These are phyloP conservation scores for Epichloe gansuensis DNA, from an alignment of 2,329 filamentous ascomycete species.

Conservation along the genomic window DNA sequence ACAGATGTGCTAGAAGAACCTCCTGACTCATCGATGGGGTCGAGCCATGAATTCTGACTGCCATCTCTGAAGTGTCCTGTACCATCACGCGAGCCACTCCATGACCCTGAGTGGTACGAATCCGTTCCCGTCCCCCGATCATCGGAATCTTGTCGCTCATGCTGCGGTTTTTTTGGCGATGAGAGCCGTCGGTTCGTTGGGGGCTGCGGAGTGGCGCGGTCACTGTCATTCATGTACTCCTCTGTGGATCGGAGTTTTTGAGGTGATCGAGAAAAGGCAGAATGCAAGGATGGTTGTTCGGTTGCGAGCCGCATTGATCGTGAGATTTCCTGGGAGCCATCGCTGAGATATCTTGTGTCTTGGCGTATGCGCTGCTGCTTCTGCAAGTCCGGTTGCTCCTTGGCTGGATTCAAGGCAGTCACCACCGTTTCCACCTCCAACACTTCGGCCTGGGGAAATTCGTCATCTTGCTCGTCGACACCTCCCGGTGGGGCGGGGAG, in stretches of 20 bases:
- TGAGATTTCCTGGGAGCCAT: conserved; percentile 13
- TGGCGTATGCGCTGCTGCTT: conserved; percentile 11
- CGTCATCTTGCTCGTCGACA: conserved; percentile 12
- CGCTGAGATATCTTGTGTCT: conserved; percentile 10
- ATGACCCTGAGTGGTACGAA: conserved; percentile 8
- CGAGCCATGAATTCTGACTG: conserved; percentile 82
- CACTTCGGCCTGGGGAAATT: conserved; percentile 1
- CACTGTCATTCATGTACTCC: conserved; percentile 31
- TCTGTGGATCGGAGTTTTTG: conserved; percentile 17
- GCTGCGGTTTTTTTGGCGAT: conserved; percentile 25
- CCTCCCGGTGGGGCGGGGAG: conserved; percentile 60
- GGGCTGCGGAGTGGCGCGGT: conserved; percentile 59
- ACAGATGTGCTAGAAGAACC: conserved; percentile 64
- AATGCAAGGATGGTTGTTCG: conserved; percentile 28
- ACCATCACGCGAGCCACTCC: conserved; percentile 11
- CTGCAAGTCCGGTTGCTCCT: conserved; percentile 11
- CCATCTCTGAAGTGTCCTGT: conserved; percentile 39
- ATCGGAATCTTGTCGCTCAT: conserved; percentile 9
- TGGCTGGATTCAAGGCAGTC: conserved; percentile 24
- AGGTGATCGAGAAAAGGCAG: conserved; percentile 41
- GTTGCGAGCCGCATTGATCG: conserved; percentile 7
- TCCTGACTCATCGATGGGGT: conserved; percentile 83
- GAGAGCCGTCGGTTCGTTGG: conserved; percentile 50
- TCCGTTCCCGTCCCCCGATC: conserved; percentile 6
- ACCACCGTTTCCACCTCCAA: conserved; percentile 1